phyloP scores from a whole-genome alignment of 225 moss, liverwort and hornwort genomes.

The Neckera pumila region DNA sequence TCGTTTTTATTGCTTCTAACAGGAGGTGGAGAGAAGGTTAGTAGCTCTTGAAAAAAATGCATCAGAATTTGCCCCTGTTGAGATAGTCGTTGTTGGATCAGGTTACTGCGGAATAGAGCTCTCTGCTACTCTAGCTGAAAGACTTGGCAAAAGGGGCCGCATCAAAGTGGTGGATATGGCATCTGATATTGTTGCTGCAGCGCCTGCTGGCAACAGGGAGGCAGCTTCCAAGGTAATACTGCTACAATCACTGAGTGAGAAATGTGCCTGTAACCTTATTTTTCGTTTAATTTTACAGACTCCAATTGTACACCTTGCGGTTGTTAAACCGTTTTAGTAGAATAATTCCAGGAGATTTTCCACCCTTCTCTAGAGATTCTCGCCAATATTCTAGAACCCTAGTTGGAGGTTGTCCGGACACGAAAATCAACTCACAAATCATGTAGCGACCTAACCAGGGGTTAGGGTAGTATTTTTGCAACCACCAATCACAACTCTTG shows the following conservation, averaged over 20 bases:
- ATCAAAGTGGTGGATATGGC: slow-evolving; percentile 74
- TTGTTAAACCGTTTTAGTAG: background rate
- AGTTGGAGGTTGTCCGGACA: background rate
- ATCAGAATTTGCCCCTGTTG: slow-evolving; percentile 29
- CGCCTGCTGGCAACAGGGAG: slow-evolving; percentile 82
- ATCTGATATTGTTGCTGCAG: slow-evolving; percentile 60
- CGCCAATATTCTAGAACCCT: background rate
- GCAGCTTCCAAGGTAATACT: slow-evolving; percentile 61
- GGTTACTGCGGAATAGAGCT: slow-evolving; percentile 90
- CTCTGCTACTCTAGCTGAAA: slow-evolving; percentile 81
- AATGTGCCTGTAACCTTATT: background rate
- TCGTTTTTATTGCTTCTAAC: background rate
- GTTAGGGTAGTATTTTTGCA: background rate
- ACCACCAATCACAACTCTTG: background rate
- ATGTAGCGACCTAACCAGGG: background rate
- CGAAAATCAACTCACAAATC: background rate
- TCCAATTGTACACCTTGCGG: background rate
- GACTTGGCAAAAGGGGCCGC: slow-evolving; percentile 65
- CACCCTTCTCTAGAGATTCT: background rate
- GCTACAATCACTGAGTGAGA: background rate
- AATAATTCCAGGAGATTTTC: background rate
- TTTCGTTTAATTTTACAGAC: background rate
- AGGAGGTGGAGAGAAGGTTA: slow-evolving; percentile 87
- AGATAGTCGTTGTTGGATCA: slow-evolving; percentile 84
- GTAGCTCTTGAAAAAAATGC: slow-evolving; percentile 51